Conservation (phyloP, 78 protist species). For the Dictyostelium purpureum region DNA sequence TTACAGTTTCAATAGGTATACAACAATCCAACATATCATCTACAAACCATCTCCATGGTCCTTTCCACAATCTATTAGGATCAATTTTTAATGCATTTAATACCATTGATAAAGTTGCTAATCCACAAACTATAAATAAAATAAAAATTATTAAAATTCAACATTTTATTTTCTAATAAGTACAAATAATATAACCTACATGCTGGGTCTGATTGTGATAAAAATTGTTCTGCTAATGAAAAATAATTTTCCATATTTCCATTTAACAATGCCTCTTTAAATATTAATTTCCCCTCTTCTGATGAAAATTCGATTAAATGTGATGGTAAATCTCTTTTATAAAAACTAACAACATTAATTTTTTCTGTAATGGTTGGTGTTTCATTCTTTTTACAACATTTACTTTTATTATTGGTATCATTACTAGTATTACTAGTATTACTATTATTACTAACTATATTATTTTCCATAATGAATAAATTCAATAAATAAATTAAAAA, state of each 20-base stretch:
- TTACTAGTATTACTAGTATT: too few species aligned
- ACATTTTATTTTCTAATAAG: too few species aligned
- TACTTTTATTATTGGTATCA: too few species aligned
- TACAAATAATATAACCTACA: background rate
- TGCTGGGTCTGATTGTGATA: slow-evolving; percentile 86
- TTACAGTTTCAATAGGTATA: slow-evolving; percentile 75
- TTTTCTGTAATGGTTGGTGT: too few species aligned
- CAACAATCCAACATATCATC: slow-evolving; percentile 92
- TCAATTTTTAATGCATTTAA: slow-evolving; percentile 90
- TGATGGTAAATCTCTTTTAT: slow-evolving; percentile 76
- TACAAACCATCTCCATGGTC: slow-evolving; percentile 93
- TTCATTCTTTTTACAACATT: too few species aligned
- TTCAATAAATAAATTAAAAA: too few species aligned
- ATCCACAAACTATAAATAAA: slow-evolving; percentile 84
- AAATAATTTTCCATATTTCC: slow-evolving; percentile 87
- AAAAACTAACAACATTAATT: slow-evolving; percentile 54
- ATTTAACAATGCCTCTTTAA: slow-evolving; percentile 45
- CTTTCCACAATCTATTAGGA: slow-evolving; percentile 89
- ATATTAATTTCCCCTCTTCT: slow-evolving; percentile 51
- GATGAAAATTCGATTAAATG: slow-evolving; percentile 75
- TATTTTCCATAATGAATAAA: too few species aligned
- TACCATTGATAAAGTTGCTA: slow-evolving; percentile 88
- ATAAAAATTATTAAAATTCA: background rate
- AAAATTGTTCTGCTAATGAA: slow-evolving; percentile 82
- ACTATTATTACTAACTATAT: too few species aligned